phyloP scores from a whole-genome alignment of 2,329 filamentous ascomycete genomes.

The Arthroderma sp. region DNA sequence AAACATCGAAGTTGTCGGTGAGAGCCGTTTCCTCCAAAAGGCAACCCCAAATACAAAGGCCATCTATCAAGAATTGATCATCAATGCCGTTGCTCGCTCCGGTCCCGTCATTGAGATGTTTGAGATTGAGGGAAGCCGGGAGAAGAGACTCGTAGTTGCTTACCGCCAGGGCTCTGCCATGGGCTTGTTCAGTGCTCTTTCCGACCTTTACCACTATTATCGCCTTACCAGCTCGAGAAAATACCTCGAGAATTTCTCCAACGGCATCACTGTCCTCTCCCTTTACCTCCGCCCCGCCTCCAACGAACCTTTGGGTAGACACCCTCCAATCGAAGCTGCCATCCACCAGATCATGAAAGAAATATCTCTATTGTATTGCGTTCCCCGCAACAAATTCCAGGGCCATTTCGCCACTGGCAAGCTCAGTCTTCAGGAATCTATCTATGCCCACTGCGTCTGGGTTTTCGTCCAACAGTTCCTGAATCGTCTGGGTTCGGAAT shows the following conservation, averaged over 20 bases:
- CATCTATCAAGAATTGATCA: conserved; percentile 89
- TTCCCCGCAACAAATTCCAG: conserved; percentile 95
- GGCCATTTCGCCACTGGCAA: conserved; percentile 71
- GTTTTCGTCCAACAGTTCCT: conserved; percentile 97
- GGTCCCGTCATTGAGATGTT: conserved; percentile 97
- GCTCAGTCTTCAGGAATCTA: conserved; percentile 87
- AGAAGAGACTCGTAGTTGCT: conserved; percentile 88
- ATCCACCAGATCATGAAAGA: conserved; percentile 99
- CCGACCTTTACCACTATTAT: conserved; percentile 97
- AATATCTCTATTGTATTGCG: conserved; percentile 89
- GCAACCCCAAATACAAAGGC: conserved; percentile 90
- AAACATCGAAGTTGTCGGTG: conserved; percentile 78
- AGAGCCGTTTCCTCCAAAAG: conserved; percentile 89
- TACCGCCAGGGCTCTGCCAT: conserved; percentile 87
- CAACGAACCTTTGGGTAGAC: conserved; percentile 40
- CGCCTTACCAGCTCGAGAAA: conserved; percentile 91
- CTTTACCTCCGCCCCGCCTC: conserved; percentile 73
- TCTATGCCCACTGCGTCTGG: conserved; percentile 95
- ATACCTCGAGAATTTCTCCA: conserved; percentile 98
- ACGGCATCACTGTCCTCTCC: conserved; percentile 94
- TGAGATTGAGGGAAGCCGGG: conserved; percentile 77
- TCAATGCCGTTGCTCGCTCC: conserved; percentile 66
- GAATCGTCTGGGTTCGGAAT: conserved; percentile 85
- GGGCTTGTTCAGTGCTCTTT: conserved; percentile 88
- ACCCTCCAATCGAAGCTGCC: conserved; percentile 78